These are phyloP conservation scores for Xylaria multiplex DNA, from an alignment of 2,329 filamentous ascomycete species.

Conservation along the genomic window DNA sequence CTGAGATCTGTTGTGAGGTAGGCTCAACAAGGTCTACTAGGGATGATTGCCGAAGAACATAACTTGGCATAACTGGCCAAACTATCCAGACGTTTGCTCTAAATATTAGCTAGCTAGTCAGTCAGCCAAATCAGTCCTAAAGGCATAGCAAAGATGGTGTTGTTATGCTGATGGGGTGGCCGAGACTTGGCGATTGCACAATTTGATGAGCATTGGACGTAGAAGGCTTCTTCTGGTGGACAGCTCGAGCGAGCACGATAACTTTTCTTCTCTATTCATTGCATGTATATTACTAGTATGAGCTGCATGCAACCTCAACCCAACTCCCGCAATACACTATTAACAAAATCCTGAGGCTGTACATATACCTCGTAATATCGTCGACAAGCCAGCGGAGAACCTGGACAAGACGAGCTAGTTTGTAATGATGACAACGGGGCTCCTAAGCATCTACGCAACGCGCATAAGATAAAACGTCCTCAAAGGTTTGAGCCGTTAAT, in stretches of 20 bases:
- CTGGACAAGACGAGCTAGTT: not conserved
- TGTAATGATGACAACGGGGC: not conserved
- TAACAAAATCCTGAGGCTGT: not conserved
- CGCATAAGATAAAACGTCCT: not conserved
- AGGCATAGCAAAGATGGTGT: not conserved
- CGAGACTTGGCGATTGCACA: not conserved
- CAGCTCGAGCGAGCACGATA: not conserved
- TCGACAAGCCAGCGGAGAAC: not conserved
- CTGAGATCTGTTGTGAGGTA: constrained; percentile 5
- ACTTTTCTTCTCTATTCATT: constrained; percentile 4
- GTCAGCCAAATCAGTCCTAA: not conserved
- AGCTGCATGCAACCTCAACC: constrained; percentile 1
- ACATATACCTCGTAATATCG: not conserved
- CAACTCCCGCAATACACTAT: not conserved
- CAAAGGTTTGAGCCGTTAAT: not conserved
- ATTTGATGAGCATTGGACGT: not conserved
- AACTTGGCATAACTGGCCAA: constrained; percentile 3
- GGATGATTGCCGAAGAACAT: not conserved
- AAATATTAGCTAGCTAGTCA: constrained; percentile 1
- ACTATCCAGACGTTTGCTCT: constrained; percentile 4
- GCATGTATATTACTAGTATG: constrained; percentile 11
- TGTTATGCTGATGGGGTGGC: not conserved
- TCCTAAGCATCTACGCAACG: not conserved
- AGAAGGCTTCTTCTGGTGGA: not conserved
- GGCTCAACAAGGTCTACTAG: not conserved